Evolutionary conservation across 208 protist genomes (phyloP).

Genomic region (Tetramitus jugosus): DNA sequence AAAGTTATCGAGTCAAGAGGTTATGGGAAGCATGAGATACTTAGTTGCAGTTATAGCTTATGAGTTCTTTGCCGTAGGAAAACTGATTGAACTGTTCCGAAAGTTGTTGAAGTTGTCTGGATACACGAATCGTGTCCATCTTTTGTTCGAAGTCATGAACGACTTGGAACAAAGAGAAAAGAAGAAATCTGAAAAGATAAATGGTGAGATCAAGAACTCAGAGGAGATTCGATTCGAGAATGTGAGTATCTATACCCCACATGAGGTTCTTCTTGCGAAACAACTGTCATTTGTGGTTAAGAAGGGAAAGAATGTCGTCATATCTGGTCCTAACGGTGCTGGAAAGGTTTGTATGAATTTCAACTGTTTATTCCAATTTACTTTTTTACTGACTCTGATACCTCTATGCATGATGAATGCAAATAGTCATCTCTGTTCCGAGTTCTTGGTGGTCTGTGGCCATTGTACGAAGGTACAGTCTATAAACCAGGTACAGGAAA

Average conservation of each 20-base stretch:
- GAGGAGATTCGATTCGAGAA: slow-evolving; percentile 4
- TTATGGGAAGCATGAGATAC: slow-evolving; percentile 4
- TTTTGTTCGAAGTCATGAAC: neutral
- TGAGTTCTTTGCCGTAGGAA: slow-evolving; percentile 19
- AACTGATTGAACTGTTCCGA: slow-evolving; percentile 16
- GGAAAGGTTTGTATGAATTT: too few relatives aligned
- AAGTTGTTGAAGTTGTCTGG: slow-evolving; percentile 17
- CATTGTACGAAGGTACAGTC: slow-evolving; percentile 21
- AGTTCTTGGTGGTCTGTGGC: slow-evolving; percentile 37
- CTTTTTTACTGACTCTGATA: neutral
- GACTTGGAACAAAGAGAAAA: neutral
- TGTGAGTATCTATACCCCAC: neutral
- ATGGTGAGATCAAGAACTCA: neutral
- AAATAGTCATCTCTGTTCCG: slow-evolving; percentile 38
- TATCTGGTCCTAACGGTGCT: slow-evolving; percentile 11
- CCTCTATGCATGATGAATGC: slow-evolving; percentile 38
- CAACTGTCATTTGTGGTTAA: neutral
- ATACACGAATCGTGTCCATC: neutral
- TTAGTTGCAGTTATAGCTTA: neutral
- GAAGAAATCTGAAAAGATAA: neutral
- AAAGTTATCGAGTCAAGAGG: neutral
- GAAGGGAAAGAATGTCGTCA: neutral
- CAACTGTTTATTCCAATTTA: too few relatives aligned
- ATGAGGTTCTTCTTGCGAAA: neutral
- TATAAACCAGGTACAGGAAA: slow-evolving; percentile 15